Evolutionary conservation across 345 rosid genomes (phyloP), one percentile per base, ranked within the genome.

Genomic region (Corymbia maculata): DNA sequence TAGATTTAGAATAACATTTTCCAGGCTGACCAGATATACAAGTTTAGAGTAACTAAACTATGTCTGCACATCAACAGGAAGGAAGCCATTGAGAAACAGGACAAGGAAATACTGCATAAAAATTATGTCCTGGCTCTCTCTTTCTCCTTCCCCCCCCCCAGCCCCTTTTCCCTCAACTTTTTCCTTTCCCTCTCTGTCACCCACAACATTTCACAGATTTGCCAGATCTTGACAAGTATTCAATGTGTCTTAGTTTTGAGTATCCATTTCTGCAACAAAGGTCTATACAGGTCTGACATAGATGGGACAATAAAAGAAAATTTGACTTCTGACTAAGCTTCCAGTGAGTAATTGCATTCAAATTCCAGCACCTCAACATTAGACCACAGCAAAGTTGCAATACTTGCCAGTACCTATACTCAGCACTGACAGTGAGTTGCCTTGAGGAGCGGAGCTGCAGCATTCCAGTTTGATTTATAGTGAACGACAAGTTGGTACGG

Each of bases 391-490:
- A 28, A 6, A 3, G 75, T 75, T 2, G 45, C 82, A 9, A 75
- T 75, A 19, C 26, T 75, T 9, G 47, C 24, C 82, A 75, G 36
- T 92, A 95, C 99, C 99, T 94, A 89, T 95, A 92, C 12, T 93
- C 92, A 87, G 98, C 98, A 57, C 91, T 94, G 90, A 96, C 94
- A 4, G 86, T 86, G 51, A 95, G 90, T 82, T 87, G 92, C 89
- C 91, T 92, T 32, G 95, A 91, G 53, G 93, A 88, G 88, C 91
- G 79, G 85, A 91, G 85, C 55, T 88, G 93, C 89, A 93, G 49
- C 75, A 92, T 94, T 86, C 93, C 85, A 22, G 87, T 87, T 36
- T 79, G 90, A 88, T 93, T 92, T 86, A 90, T 85, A 87, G 90
- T 61, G 57, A 94, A 92, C 51, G 95, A 88, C 92, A 95, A 92